These are phyloP conservation scores for Xylariaceae sp. DNA, from an alignment of 2,329 filamentous ascomycete genomes.

Conservation along the genomic window DNA sequence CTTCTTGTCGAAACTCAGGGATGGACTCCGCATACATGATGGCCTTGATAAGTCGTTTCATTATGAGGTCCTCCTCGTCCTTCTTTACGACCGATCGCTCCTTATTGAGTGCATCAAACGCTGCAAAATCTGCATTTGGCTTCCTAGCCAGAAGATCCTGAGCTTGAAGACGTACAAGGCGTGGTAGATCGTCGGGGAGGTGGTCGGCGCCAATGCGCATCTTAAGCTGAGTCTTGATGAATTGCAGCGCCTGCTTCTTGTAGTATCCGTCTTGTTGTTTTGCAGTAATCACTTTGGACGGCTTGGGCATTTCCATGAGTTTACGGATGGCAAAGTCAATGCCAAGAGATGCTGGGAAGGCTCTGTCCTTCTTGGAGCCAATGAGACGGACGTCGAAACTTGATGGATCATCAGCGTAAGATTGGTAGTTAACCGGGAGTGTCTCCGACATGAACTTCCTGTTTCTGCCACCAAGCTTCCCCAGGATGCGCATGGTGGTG, in stretches of 20 bases:
- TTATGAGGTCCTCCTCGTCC: conserved; percentile 71
- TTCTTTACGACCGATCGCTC: conserved; percentile 85
- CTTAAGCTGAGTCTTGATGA: conserved; percentile 87
- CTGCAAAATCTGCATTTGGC: conserved; percentile 64
- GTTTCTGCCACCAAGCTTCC: conserved; percentile 92
- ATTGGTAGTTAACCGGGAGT: conserved; percentile 75
- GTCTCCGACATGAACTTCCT: conserved; percentile 92
- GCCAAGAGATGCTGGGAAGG: conserved; percentile 82
- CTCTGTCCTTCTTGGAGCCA: conserved; percentile 81
- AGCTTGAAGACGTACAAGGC: conserved; percentile 80
- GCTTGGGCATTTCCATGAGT: conserved; percentile 74
- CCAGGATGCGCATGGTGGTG: conserved; percentile 94
- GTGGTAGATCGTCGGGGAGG: conserved; percentile 83
- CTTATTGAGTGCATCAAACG: conserved; percentile 72
- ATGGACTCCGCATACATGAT: conserved; percentile 81
- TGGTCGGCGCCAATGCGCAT: conserved; percentile 82
- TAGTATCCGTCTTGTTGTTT: conserved; percentile 76
- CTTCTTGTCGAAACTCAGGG: conserved; percentile 72
- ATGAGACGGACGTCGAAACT: conserved; percentile 88
- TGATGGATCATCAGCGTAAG: conserved; percentile 80
- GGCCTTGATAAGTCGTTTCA: conserved; percentile 87
- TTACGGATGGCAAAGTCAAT: conserved; percentile 87
- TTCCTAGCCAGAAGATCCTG: conserved; percentile 77
- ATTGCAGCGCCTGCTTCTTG: conserved; percentile 85
- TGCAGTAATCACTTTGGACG: conserved; percentile 37